These are phyloP conservation scores for Sanghuangporus sanghuang DNA, from an alignment of 1,284 basidiomycete genomes.

Conservation along the genomic window DNA sequence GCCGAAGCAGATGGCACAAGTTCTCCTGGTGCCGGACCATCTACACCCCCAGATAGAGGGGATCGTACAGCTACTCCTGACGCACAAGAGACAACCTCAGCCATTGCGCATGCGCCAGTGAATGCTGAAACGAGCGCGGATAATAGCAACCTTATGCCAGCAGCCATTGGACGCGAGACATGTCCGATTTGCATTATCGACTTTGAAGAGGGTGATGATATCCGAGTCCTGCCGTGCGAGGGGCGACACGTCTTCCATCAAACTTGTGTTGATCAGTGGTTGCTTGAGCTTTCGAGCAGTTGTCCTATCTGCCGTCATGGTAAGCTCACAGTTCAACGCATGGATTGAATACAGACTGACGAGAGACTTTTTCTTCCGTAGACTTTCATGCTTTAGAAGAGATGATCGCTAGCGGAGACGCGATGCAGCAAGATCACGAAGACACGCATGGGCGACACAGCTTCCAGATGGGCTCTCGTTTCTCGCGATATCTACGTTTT, in stretches of 20 bases:
- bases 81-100: background rate
- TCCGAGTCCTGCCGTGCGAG: slow-evolving; percentile 85
- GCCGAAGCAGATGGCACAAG: slow-evolving; percentile 7
- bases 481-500: slow-evolving; percentile 65
- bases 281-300: slow-evolving; percentile 82
- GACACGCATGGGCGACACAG: slow-evolving; percentile 26
- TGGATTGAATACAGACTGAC: background rate
- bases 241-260: slow-evolving; percentile 87
- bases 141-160: slow-evolving; percentile 45
- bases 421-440: slow-evolving; percentile 23
- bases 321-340: slow-evolving; percentile 24
- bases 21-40: slow-evolving; percentile 15
- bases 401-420: slow-evolving; percentile 35
- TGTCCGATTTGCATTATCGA: slow-evolving; percentile 94
- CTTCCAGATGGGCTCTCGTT: slow-evolving; percentile 36
- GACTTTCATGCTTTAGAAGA: slow-evolving; percentile 47
- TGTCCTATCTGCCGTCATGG: slow-evolving; percentile 91
- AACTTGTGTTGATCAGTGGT: slow-evolving; percentile 79
- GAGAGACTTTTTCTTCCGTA: slow-evolving; percentile 18
- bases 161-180: slow-evolving; percentile 71
- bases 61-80: background rate
- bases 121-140: slow-evolving; percentile 4
- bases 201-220: slow-evolving; percentile 88
- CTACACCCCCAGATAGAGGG: background rate
- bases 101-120: background rate